A percentile compares a stretch with the other conserved stretches of the same genome.
phyloP scores from a whole-genome alignment of 1,139 yeast genomes.

The Candida buenavistaensis region DNA sequence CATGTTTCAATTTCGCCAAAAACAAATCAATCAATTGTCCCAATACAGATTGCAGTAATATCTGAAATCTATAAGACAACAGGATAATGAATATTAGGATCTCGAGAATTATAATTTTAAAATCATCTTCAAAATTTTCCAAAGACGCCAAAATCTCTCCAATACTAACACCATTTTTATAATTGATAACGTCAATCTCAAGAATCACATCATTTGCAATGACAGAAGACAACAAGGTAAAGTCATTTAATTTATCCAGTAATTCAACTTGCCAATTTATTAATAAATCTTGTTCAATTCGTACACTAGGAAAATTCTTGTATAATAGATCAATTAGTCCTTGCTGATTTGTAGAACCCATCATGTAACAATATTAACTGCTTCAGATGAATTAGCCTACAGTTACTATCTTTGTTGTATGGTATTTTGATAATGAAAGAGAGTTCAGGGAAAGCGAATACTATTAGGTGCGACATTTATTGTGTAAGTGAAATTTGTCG shows the following conservation, averaged over 20 bases:
- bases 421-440: too few species aligned
- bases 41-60: slow-evolving; percentile 14
- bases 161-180: slow-evolving; percentile 1
- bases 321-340: slow-evolving; percentile 22
- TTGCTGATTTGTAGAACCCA: slow-evolving; percentile 9
- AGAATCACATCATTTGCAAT: slow-evolving; percentile 19
- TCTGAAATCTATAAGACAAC: slow-evolving; percentile 25
- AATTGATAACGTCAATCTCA: slow-evolving; percentile 7
- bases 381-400: too few species aligned
- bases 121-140: slow-evolving; percentile 22
- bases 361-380: too few species aligned
- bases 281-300: slow-evolving; percentile 30
- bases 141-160: slow-evolving; percentile 9
- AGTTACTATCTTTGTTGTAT: too few species aligned
- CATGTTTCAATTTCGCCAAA: slow-evolving; percentile 1
- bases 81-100: slow-evolving; percentile 22
- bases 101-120: slow-evolving; percentile 33
- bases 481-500: too few species aligned
- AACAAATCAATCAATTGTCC: slow-evolving; percentile 19
- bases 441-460: too few species aligned
- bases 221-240: slow-evolving; percentile 19
- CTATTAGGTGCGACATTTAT: too few species aligned
- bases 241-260: slow-evolving; percentile 22
- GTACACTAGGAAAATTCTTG: slow-evolving; percentile 23
- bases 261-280: slow-evolving; percentile 42